A percentile compares a stretch with the other conserved stretches of the same genome.
phyloP scores from a whole-genome alignment of 1,284 basidiomycete species.

The Trametes versicolor region DNA sequence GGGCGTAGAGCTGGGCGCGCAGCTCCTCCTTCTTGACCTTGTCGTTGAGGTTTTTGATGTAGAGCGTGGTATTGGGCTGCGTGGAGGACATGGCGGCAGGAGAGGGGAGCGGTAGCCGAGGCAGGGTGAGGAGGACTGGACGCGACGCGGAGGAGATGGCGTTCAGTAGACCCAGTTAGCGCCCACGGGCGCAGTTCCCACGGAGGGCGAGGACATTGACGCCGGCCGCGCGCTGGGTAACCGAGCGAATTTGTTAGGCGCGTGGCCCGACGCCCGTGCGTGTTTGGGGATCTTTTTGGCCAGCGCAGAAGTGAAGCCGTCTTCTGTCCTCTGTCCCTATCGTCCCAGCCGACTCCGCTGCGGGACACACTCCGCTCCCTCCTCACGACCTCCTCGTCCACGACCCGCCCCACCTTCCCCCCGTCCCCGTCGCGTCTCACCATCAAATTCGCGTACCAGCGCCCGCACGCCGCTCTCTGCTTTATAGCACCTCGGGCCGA shows the following conservation, averaged over 20 bases:
- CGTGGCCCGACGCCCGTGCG: slow-evolving; percentile 32
- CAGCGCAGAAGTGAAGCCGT: slow-evolving; percentile 32
- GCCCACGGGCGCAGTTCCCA: slow-evolving; percentile 7
- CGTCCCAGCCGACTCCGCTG: slow-evolving; percentile 1
- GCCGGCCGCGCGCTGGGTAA: not conserved
- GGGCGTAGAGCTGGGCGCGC: slow-evolving; percentile 82
- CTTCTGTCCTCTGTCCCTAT: slow-evolving; percentile 6
- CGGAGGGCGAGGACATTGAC: not conserved
- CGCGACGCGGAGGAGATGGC: slow-evolving; percentile 17
- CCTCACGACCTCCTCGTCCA: slow-evolving; percentile 12
- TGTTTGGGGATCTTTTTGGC: slow-evolving; percentile 24
- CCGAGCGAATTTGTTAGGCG: not conserved
- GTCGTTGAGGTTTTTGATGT: slow-evolving; percentile 94
- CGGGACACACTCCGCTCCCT: slow-evolving; percentile 9
- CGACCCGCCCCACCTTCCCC: not conserved
- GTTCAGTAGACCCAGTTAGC: slow-evolving; percentile 21
- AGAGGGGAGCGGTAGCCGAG: slow-evolving; percentile 1
- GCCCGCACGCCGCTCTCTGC: slow-evolving; percentile 1
- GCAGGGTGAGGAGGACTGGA: slow-evolving; percentile 6
- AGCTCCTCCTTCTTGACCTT: slow-evolving; percentile 96
- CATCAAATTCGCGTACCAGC: slow-evolving; percentile 15
- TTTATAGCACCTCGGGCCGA: slow-evolving; percentile 3
- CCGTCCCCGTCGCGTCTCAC: slow-evolving; percentile 8
- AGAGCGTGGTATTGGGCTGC: slow-evolving; percentile 90
- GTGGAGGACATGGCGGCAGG: slow-evolving; percentile 40